Evolutionary conservation across 2,329 filamentous ascomycete species (phyloP).

Genomic region (Paecilomyces dactylethromorphus): DNA sequence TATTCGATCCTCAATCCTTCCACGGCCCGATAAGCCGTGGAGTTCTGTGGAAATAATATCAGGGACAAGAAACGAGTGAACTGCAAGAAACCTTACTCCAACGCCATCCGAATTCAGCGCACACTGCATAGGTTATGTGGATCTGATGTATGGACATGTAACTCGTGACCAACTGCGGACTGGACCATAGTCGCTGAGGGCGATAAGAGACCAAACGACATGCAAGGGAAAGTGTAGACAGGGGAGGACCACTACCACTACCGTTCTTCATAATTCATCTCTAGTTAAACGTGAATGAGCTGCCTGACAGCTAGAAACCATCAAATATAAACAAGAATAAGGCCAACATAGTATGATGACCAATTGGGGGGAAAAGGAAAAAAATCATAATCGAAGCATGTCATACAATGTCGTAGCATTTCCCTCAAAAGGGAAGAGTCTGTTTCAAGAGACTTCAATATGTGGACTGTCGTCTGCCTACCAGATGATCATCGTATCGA

Average conservation of each 20-base stretch:
- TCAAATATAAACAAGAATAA: neutral
- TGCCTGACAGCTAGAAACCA: neutral
- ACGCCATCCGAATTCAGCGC: neutral
- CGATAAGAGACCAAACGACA: neutral
- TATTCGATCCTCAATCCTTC: neutral
- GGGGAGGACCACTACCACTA: neutral
- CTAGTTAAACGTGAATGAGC: neutral
- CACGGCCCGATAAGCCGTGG: neutral
- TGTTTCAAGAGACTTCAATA: slow-evolving; percentile 5
- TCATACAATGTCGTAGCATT: neutral
- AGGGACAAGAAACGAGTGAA: neutral
- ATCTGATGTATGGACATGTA: neutral
- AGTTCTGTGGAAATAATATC: neutral
- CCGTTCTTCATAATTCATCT: neutral
- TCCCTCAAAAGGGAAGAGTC: neutral
- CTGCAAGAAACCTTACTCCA: neutral
- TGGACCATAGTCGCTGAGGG: neutral
- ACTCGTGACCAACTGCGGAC: neutral
- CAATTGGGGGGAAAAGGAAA: neutral
- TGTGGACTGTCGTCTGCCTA: slow-evolving; percentile 20
- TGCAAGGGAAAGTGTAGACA: neutral
- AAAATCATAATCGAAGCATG: neutral
- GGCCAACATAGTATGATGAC: neutral
- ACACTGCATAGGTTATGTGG: neutral
- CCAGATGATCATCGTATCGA: slow-evolving; percentile 13